Base-by-base conservation (phyloP, 192 early-diverging fungal species). In the Thoreauomyces humboldtii region DNA sequence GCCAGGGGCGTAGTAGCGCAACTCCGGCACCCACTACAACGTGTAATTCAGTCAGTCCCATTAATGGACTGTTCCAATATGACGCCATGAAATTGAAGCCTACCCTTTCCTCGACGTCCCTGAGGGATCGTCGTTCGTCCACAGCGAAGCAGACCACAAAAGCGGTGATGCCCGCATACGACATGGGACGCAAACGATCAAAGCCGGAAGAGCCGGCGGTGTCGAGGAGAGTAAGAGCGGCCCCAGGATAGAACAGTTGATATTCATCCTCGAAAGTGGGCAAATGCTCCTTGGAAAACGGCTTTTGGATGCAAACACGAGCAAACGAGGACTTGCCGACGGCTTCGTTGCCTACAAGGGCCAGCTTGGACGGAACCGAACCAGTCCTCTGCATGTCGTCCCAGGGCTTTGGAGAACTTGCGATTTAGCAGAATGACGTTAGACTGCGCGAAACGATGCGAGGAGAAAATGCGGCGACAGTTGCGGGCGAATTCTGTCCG, bases 71-170 rank as follows among this genome's bases (percentile, higher is more conserved):
- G 43, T 11, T n/a, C 24, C 43, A 28, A 59, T 42, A 25, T n/a
- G 28, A 28, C 37, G 56, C 22, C 11, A 9, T 12, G 38, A 41
- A 12, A 41, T 9, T n/a, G 38, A 41, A 24, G 7, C 44, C 6
- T 48, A 64, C 62, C 46, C 56, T 62, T 24, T 70, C 68, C 35
- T 63, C 60, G 0, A 70, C 50, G 9, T 63, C 51, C 29, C 61
- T 7, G n/a, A 70, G 58, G 6, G 59, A 51, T n/a, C 29, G 32
- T 17, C 29, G 48, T 15, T 33, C 32, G 46, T 61, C 60, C 34
- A 70, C 68, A 2, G 68, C 48, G 28, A 70, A 70, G 61, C 59
- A 63, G 2, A 70, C 41, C 25, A 70, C n/a, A 27, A 70, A 63
- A 6, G 9, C 29, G 4, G 50, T n/a, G 34, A 53, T 45, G 25